Evolutionary conservation across 2,329 filamentous ascomycete genomes (phyloP), one percentile per base, ranked within the genome.

Genomic region (Ophiostoma fasciatum): DNA sequence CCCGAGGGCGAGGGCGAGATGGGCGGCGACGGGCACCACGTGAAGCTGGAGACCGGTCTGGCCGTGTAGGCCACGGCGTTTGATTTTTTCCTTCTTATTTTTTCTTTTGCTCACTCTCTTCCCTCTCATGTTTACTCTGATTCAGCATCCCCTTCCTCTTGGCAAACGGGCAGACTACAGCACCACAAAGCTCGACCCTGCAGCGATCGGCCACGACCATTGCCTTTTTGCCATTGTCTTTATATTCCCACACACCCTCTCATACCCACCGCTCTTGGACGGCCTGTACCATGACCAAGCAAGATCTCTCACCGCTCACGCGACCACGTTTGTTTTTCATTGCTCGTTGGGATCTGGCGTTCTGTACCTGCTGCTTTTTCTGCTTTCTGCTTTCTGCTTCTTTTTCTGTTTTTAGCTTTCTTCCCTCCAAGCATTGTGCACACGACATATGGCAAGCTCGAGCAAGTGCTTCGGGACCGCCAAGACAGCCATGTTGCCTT

Each of bases 1-100:
- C 67, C 67, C 0, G 69, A 73, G 46, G 66, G 68, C n/a, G 68
- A 73, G 35, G 56, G 56, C 4, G 68, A 73, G 51, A 60, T 66
- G 52, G 46, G 52, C 14, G 58, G 58, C 47, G 56, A 54, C 28
- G 45, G 46, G 19, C 50, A 53, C 33, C 45, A 47, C n/a, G n/a
- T n/a, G n/a, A n/a, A n/a, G n/a, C n/a, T n/a, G n/a, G n/a, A n/a
- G n/a, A 47, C 14, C 55, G 43, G 33, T 52, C 28, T 26, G 19
- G 27, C 9, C 3, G 7, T 31, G 26, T 19, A 5, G 7, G 2
- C 15, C 18, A 10, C 13, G 4, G 12, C 23, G 19, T 20, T 23
- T 28, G 13, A n/a, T 17, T 4, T 22, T 13, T 15, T 21, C 38
- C 37, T 45, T 41, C 46, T 43, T 34, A 42, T 40, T 42, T 36